Conservation (phyloP, 306 rosid genomes). For the Ammopiptanthus mongolicus region DNA sequence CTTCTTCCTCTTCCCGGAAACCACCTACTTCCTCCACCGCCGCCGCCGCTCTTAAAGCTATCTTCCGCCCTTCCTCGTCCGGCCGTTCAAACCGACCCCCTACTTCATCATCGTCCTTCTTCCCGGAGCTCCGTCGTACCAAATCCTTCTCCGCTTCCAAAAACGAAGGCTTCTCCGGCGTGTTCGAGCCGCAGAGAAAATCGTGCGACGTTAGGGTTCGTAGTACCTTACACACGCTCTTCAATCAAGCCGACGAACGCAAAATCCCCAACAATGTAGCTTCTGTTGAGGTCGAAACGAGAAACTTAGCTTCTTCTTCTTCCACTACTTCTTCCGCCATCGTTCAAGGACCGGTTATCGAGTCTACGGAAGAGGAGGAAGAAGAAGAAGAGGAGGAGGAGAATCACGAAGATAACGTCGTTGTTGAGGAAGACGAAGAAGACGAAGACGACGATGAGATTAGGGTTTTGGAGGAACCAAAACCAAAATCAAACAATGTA, state of each 20-base stretch:
- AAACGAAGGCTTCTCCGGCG: slow-evolving; percentile 76
- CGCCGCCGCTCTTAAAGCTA: slow-evolving; percentile 88
- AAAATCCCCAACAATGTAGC: slow-evolving; percentile 46
- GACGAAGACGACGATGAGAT: slow-evolving; percentile 1
- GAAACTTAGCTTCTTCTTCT: slow-evolving; percentile 41
- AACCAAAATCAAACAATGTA: too few species aligned
- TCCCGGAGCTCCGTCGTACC: slow-evolving; percentile 93
- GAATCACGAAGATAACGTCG: background rate
- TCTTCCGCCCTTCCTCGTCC: slow-evolving; percentile 55
- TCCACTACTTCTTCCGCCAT: slow-evolving; percentile 46
- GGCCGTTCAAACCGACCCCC: slow-evolving; percentile 28
- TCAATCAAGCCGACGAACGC: slow-evolving; percentile 71
- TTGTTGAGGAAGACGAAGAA: slow-evolving; percentile 8
- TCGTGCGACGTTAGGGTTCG: slow-evolving; percentile 94
- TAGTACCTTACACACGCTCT: slow-evolving; percentile 67
- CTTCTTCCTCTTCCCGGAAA: slow-evolving; percentile 55
- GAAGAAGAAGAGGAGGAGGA: slow-evolving; percentile 32
- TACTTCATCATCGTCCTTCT: slow-evolving; percentile 41
- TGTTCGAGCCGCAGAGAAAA: slow-evolving; percentile 85
- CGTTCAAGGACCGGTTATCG: slow-evolving; percentile 51
- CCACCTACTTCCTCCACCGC: slow-evolving; percentile 70
- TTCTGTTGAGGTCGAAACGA: slow-evolving; percentile 26
- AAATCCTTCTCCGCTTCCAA: slow-evolving; percentile 94
- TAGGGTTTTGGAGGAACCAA: slow-evolving; percentile 42
- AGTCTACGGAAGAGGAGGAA: slow-evolving; percentile 49